These are phyloP conservation scores for Aureobasidium sp. DNA, from an alignment of 2,329 filamentous ascomycete species.

Conservation along the genomic window DNA sequence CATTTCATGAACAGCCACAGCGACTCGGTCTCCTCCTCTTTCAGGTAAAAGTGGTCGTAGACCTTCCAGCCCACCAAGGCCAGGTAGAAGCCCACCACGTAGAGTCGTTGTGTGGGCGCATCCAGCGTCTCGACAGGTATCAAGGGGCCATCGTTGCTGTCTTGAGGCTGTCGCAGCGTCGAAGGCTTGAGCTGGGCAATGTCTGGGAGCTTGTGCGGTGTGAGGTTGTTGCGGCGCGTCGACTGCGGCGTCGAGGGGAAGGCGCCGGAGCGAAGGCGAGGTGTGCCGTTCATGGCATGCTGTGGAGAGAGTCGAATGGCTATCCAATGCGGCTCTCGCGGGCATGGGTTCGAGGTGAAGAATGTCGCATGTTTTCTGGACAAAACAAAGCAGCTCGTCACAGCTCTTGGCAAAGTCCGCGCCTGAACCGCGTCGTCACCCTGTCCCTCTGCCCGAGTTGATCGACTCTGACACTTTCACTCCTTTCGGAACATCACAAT, in stretches of 20 bases:
- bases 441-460: background rate
- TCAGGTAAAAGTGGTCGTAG: conserved; percentile 74
- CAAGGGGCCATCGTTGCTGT: conserved; percentile 51
- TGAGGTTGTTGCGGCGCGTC: conserved; percentile 23
- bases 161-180: background rate
- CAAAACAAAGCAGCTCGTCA: conserved; percentile 7
- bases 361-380: background rate
- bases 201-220: conserved; percentile 30
- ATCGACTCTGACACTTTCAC: background rate
- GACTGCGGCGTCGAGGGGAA: conserved; percentile 66
- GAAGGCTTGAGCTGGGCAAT: conserved; percentile 14
- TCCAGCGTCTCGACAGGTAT: conserved; percentile 79
- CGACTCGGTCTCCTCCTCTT: conserved; percentile 79
- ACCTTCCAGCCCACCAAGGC: conserved; percentile 73
- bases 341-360: background rate
- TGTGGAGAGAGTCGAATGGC: background rate
- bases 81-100: conserved; percentile 72
- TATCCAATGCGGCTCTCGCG: background rate
- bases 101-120: conserved; percentile 83
- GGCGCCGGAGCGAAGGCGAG: conserved; percentile 66
- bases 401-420: conserved; percentile 11
- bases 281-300: conserved; percentile 76
- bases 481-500: background rate
- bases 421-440: conserved; percentile 1
- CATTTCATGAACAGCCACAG: conserved; percentile 91